Evolutionary conservation across 139 green algal genomes (phyloP), one percentile per base, ranked within the genome.

Genomic region (Volvox reticuliferus): DNA sequence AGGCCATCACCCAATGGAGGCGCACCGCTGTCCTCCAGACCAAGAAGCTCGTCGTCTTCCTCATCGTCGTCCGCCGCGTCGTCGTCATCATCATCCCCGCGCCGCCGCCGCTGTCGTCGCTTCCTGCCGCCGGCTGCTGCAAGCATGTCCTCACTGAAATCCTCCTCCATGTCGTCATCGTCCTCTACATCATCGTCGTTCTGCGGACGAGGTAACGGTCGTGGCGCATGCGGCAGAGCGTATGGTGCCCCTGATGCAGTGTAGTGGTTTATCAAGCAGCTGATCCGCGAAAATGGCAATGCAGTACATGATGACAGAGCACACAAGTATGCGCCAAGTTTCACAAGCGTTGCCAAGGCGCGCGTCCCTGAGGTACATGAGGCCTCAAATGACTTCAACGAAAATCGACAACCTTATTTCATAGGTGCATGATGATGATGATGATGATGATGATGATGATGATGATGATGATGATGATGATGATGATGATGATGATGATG

Each of bases 141-240:
- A 24, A 35, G 28, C 36, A 61, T 37, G 78, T 84, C 78, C 3
- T 84, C 78, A 12, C 17, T 24, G 55, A 86, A 86, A 24, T 1
- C 79, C 79, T 71, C 36, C 19, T 26, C 32, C 82, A 79, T 63
- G 82, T 88, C 82, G 3, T 78, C 81, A n/a, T 77, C 81, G 18
- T 87, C 81, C 16, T 62, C 65, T 1, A 79, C 82, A 1, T 88
- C 82, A 30, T 36, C 30, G 9, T 87, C 81, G n/a, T 87, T 61
- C 79, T 86, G 17, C n/a, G 24, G 65, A 12, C 65, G 65, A 28
- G 24, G 65, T 55, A 55, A 5, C 44, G 9, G 44, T 55, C 5
- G 9, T 55, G 9, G 44, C 9, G 44, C 44, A 55, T 9, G 44
- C 44, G 44, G 67, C 22, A 75, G 6, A 75, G 67, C 67, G 12